These are phyloP conservation scores for Salix brachista DNA, from an alignment of 345 rosid species.

Conservation along the genomic window DNA sequence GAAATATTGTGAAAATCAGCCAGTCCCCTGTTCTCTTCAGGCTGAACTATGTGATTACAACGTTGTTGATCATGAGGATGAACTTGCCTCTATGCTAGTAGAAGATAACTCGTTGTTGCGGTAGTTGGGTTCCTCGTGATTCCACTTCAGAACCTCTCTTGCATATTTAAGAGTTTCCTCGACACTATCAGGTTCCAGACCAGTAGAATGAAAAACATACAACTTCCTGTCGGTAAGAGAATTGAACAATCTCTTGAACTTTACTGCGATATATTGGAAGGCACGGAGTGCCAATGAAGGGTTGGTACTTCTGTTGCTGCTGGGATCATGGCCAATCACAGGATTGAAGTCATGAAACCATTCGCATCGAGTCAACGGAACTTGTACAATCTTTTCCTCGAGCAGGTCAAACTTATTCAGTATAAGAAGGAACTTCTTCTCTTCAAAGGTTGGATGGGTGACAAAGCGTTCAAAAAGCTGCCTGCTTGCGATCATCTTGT, in stretches of 20 bases:
- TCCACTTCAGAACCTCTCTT: conserved; percentile 62
- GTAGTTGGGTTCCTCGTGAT: conserved; percentile 32
- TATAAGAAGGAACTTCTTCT: conserved; percentile 70
- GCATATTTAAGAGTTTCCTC: conserved; percentile 55
- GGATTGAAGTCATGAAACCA: conserved; percentile 82
- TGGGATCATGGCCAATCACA: conserved; percentile 39
- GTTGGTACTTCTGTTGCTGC: conserved; percentile 20
- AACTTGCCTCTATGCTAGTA: conserved; percentile 47
- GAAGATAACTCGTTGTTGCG: conserved; percentile 36
- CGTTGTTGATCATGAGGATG: conserved; percentile 31
- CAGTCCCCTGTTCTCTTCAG: neutral
- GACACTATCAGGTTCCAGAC: conserved; percentile 56
- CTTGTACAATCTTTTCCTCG: conserved; percentile 57
- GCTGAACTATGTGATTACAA: neutral
- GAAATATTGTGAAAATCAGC: neutral
- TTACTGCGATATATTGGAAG: conserved; percentile 57
- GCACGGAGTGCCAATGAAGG: conserved; percentile 60
- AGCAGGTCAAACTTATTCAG: conserved; percentile 81
- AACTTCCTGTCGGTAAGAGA: conserved; percentile 52
- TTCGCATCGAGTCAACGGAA: conserved; percentile 61
- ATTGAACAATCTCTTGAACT: conserved; percentile 66
- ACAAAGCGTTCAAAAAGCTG: conserved; percentile 53
- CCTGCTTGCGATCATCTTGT: conserved; percentile 83
- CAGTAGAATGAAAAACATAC: conserved; percentile 51
- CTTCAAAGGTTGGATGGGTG: conserved; percentile 51